Base-by-base conservation (phyloP, 2,329 filamentous ascomycete species). In the Sclerotinia glacialis region DNA sequence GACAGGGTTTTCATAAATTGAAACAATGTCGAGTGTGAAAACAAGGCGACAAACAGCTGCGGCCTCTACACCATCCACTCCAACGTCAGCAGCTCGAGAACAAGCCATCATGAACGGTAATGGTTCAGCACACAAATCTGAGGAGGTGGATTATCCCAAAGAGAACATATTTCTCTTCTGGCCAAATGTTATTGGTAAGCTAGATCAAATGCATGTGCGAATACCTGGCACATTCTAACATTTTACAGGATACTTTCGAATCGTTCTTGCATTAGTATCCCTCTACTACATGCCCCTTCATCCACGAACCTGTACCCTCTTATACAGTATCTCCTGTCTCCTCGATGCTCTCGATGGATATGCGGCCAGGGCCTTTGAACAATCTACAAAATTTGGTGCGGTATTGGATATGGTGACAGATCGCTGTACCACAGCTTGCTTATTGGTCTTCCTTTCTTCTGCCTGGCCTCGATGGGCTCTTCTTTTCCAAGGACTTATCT, bases 351-450 rank as follows among this genome's bases (percentile, higher is more conserved):
- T 98, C 70, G 95, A 99, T 77, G 95, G 95, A 74, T 90, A 93
- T 74, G 93, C 93, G n/a, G 95, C 95, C 67, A 89, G 92, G 58
- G 82, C 86, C 74, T 89, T 94, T 77, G 87, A 96, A 75, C 95
- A 99, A 79, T 94, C 91, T 47, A 98, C 95, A 65, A 91, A 91
- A 71, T 99, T 99, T 78, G 95, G 95, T 70, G 95, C 94, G 42
- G 94, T 99, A 44, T 85, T 99, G 70, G 95, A 99, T 81, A 99
- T 99, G 95, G 94, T 99, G 69, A 99, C 95, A 23, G 95, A 99
- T 79, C 90, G 95, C 68, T 98, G 95, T 83, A 98, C 94, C 40
- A 99, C 95, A 3, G 89, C 94, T 2, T 99, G 95, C 79, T 81
- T 99, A 73, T 86, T 99, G 59, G 93, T 98, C 61, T 99, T 98